These are phyloP conservation scores for Colletotrichum liaoningense DNA, from an alignment of 2,329 filamentous ascomycete species.

Conservation along the genomic window DNA sequence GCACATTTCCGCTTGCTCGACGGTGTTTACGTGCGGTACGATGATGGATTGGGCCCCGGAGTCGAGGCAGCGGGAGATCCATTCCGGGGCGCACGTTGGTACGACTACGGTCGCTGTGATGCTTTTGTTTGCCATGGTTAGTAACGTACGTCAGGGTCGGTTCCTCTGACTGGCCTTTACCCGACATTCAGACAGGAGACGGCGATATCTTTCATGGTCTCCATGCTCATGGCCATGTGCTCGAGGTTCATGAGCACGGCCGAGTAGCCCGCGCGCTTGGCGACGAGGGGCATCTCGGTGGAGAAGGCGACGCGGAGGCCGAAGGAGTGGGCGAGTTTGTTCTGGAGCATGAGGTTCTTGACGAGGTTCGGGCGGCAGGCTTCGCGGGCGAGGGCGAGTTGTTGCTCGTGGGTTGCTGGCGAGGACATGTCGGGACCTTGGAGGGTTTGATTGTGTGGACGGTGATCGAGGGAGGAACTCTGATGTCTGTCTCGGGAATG, in stretches of 20 bases:
- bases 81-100: slow-evolving; percentile 17
- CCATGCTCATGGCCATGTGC: slow-evolving; percentile 25
- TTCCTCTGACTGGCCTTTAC: background rate
- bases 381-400: slow-evolving; percentile 18
- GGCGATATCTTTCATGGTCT: slow-evolving; percentile 23
- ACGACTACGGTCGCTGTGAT: slow-evolving; percentile 6
- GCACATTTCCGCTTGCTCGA: slow-evolving; percentile 56
- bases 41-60: slow-evolving; percentile 62
- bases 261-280: slow-evolving; percentile 17
- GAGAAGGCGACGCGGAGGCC: slow-evolving; percentile 27
- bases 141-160: too few species aligned
- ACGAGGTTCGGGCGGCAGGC: slow-evolving; percentile 16
- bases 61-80: slow-evolving; percentile 54
- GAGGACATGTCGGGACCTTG: background rate
- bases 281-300: slow-evolving; percentile 27
- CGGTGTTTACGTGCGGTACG: slow-evolving; percentile 58
- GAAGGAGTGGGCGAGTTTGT: slow-evolving; percentile 20
- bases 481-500: background rate
- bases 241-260: slow-evolving; percentile 28
- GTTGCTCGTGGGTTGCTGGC: background rate
- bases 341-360: slow-evolving; percentile 11
- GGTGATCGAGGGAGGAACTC: too few species aligned
- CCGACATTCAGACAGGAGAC: slow-evolving; percentile 19
- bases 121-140: background rate
- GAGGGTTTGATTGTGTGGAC: too few species aligned